Evolutionary conservation across 371 early-diverging fungal species (phyloP), one percentile per base, ranked within the genome.

Genomic region (Smittium culicis): DNA sequence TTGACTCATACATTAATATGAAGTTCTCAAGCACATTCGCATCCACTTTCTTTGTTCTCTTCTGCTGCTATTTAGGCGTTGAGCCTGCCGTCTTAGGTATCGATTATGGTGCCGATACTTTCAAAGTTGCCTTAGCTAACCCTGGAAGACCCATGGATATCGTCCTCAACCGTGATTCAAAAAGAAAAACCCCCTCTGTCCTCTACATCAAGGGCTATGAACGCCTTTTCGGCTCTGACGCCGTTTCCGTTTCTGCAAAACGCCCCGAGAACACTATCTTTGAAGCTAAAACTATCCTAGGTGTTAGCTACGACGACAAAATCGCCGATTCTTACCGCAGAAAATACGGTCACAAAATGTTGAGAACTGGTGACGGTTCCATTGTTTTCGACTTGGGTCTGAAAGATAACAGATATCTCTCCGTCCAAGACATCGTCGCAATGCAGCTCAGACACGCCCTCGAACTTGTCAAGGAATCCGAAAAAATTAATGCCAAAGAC

Each of bases 91-190:
- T 96, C 54, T 87, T 96, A 75, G 92, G 94, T 20, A 91, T 98
- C 73, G 98, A 98, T 76, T 92, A 88, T 73, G 98, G 98, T 64
- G 86, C 91, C 0, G 93, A 96, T 67, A 96, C 94, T 93, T 89
- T 94, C 77, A 96, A 95, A 70, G 89, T 94, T 29, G 91, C 90
- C 5, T 79, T 96, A 62, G 92, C 94, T 70, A 91, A 91, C 70
- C 88, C 94, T 14, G 93, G 94, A 20, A 86, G 86, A 28, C 88
- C 92, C 20, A 78, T 95, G 30, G 96, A 96, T 69, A 83, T 95
- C 64, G 96, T 94, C 11, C 85, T 98, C 64, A 96, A 96, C 77
- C 80, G 88, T 66, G 97, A 96, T 69, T 93, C 94, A 29, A 94
- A 95, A 74, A 82, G 98, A 57, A 95, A 96, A 79, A 96, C 97